Percentiles rank a stretch among this genome's conserved stretches.
Conservation (phyloP, 1,284 basidiomycete species). For the Veloboletus limbatus region DNA sequence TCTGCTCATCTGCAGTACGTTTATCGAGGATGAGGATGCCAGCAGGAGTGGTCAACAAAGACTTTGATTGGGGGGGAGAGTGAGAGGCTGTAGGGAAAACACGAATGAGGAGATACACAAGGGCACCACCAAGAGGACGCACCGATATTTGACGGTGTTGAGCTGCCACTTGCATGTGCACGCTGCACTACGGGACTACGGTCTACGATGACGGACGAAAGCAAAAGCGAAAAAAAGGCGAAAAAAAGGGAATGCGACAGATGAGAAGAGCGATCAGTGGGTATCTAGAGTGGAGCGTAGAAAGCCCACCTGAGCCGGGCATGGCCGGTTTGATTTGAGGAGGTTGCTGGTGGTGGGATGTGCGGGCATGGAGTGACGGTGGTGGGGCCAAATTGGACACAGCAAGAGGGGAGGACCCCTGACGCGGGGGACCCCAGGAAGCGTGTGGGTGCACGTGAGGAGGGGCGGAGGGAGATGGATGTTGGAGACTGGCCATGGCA, state of each 20-base stretch:
- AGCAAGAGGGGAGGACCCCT: conserved; percentile 33
- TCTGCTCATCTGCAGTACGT: conserved; percentile 31
- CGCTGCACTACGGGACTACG: conserved; percentile 31
- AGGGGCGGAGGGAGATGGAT: conserved; percentile 28
- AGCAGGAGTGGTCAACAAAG: conserved; percentile 23
- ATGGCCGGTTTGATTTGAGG: conserved; percentile 33
- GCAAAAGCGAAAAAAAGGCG: background rate
- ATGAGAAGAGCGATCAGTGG: conserved; percentile 15
- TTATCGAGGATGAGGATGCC: conserved; percentile 32
- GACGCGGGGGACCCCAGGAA: conserved; percentile 33
- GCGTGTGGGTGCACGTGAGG: conserved; percentile 32
- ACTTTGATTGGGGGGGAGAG: conserved; percentile 26
- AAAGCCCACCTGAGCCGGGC: conserved; percentile 29
- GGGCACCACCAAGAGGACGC: conserved; percentile 5
- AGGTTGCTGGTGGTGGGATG: conserved; percentile 28
- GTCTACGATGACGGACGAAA: conserved; percentile 16
- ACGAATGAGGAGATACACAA: background rate
- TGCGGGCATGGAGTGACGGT: conserved; percentile 28
- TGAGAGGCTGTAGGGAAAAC: conserved; percentile 22
- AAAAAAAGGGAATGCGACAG: no score
- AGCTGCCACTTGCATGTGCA: conserved; percentile 25
- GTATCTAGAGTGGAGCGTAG: background rate
- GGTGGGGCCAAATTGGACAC: conserved; percentile 26
- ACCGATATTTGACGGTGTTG: conserved; percentile 29
- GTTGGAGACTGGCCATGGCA: conserved; percentile 33